These are phyloP conservation scores for Piedraia hortae DNA, from an alignment of 2,329 filamentous ascomycete species.

Conservation along the genomic window DNA sequence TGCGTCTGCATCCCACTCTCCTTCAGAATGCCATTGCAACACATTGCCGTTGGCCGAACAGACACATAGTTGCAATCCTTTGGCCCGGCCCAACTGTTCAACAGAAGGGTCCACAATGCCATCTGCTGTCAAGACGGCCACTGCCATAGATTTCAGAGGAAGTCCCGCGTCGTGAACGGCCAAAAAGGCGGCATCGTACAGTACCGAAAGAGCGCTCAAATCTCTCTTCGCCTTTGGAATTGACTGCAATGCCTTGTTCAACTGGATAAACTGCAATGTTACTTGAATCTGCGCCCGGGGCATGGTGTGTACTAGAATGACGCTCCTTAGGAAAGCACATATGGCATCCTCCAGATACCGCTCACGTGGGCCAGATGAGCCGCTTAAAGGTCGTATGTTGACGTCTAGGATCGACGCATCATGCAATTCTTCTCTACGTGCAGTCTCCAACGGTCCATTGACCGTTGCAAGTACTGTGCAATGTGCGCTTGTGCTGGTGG, in stretches of 20 bases:
- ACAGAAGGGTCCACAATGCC: too few species aligned
- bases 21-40: too few species aligned
- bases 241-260: constrained; percentile 22
- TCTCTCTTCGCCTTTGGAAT: constrained; percentile 29
- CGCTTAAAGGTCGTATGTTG: constrained; percentile 59
- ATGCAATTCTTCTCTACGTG: constrained; percentile 65
- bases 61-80: too few species aligned
- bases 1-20: too few species aligned
- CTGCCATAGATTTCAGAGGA: constrained; percentile 46
- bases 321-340: constrained; percentile 41
- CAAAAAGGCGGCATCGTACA: constrained; percentile 54
- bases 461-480: constrained; percentile 65
- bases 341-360: constrained; percentile 58
- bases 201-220: constrained; percentile 49
- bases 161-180: constrained; percentile 60
- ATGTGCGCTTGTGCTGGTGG: constrained; percentile 31
- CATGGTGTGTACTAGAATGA: constrained; percentile 48
- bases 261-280: constrained; percentile 37
- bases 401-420: constrained; percentile 82
- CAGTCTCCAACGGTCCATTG: constrained; percentile 79
- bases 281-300: constrained; percentile 56
- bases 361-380: constrained; percentile 34
- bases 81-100: too few species aligned
- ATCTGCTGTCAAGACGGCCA: constrained; percentile 34
- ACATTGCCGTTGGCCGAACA: too few species aligned